phyloP scores from a whole-genome alignment of 495 filamentous ascomycete species.

The Penicillium canescens region DNA sequence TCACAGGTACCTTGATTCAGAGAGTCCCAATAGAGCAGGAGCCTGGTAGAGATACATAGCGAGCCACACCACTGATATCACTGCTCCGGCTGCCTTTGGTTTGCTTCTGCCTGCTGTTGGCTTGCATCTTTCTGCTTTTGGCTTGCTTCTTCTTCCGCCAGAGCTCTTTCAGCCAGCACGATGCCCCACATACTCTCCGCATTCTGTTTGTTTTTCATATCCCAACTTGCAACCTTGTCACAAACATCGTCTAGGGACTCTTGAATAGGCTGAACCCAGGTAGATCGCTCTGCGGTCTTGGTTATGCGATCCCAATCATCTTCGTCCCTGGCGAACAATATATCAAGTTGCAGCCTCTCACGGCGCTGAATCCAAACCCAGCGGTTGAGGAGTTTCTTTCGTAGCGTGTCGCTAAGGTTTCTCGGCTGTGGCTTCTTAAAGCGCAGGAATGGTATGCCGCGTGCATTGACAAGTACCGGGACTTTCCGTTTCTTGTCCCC shows the following conservation, averaged over 20 bases:
- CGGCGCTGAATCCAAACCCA: conserved; percentile 33
- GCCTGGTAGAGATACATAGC: not conserved
- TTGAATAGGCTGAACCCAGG: conserved; percentile 26
- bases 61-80: not conserved
- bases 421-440: conserved; percentile 67
- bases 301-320: conserved; percentile 58
- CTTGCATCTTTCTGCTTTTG: conserved; percentile 11
- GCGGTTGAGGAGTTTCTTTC: conserved; percentile 48
- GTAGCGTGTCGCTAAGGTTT: conserved; percentile 56
- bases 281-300: conserved; percentile 9
- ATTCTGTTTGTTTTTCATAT: conserved; percentile 28
- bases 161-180: conserved; percentile 41
- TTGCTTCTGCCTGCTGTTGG: conserved; percentile 8
- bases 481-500: conserved; percentile 56
- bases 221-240: conserved; percentile 21
- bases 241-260: conserved; percentile 18
- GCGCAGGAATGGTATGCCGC: conserved; percentile 68
- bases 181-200: conserved; percentile 44
- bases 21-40: too few relatives aligned
- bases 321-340: conserved; percentile 52
- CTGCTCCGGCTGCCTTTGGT: conserved; percentile 9
- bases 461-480: conserved; percentile 58
- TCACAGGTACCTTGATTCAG: too few relatives aligned
- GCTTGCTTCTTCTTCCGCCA: conserved; percentile 34
- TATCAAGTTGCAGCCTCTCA: conserved; percentile 29